Conservation (phyloP, 805 yeast genomes). For the Schwanniomyces occidentalis region DNA sequence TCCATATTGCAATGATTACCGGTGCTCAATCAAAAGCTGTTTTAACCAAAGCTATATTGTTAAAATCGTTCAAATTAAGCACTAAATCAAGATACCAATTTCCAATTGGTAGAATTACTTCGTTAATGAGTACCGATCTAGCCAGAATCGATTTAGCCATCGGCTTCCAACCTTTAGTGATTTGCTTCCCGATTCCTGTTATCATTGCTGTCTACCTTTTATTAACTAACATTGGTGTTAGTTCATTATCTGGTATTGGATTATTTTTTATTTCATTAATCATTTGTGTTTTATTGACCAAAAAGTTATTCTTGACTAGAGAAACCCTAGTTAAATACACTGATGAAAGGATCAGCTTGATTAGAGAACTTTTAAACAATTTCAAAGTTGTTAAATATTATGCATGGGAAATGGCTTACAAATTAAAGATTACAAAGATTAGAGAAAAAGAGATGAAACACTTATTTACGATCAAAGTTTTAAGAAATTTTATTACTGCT, state of each 20-base stretch:
- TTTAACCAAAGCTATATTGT: constrained; percentile 37
- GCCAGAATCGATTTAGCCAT: constrained; percentile 44
- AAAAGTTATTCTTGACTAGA: constrained; percentile 34
- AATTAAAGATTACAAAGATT: constrained; percentile 31
- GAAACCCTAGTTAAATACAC: constrained; percentile 38
- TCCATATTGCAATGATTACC: constrained; percentile 42
- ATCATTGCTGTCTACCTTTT: constrained; percentile 38
- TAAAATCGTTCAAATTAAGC: constrained; percentile 39
- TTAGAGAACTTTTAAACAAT: constrained; percentile 43
- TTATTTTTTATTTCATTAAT: constrained; percentile 35
- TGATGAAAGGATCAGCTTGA: constrained; percentile 42
- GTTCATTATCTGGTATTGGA: constrained; percentile 44
- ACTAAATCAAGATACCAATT: constrained; percentile 33
- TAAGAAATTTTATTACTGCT: constrained; percentile 44
- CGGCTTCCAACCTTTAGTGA: constrained; percentile 43
- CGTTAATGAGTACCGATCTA: constrained; percentile 45
- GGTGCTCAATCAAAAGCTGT: constrained; percentile 44
- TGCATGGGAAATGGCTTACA: constrained; percentile 49
- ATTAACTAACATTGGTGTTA: constrained; percentile 36
- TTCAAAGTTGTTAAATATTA: constrained; percentile 46
- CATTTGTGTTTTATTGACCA: constrained; percentile 35
- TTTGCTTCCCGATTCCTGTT: constrained; percentile 45
- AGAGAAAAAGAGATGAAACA: constrained; percentile 41
- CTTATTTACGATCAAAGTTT: constrained; percentile 40
- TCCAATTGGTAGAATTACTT: constrained; percentile 41